Percentiles rank a stretch among this genome's conserved stretches.
Evolutionary conservation across 495 filamentous ascomycete genomes (phyloP).

Genomic region (Durotheca rogersii): DNA sequence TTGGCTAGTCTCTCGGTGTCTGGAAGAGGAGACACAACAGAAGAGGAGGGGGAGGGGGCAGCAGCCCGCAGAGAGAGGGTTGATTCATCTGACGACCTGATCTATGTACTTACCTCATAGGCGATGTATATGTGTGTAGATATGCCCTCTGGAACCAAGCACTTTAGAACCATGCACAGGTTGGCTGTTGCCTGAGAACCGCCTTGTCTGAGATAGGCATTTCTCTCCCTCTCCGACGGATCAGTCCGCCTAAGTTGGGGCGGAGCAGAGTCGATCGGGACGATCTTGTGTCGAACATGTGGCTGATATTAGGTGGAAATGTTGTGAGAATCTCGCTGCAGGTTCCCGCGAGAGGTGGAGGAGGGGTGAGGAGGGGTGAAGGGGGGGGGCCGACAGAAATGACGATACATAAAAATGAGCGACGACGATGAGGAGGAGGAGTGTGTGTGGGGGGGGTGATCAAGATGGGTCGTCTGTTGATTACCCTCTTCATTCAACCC

Average conservation of each 20-base stretch:
- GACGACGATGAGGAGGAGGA: conserved; percentile 7
- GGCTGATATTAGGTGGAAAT: not conserved
- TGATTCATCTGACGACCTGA: too few relatives aligned
- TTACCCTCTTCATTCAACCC: conserved; percentile 12
- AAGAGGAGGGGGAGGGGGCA: too few relatives aligned
- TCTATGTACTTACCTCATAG: too few relatives aligned
- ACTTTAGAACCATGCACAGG: conserved; percentile 6
- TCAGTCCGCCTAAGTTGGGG: conserved; percentile 10
- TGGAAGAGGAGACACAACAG: too few relatives aligned
- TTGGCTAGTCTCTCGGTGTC: conserved; percentile 9
- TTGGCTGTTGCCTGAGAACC: not conserved
- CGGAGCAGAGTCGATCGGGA: not conserved
- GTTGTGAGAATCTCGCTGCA: conserved; percentile 2
- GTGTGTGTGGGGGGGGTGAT: conserved; percentile 1
- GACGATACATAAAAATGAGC: too few relatives aligned
- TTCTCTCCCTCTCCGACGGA: conserved; percentile 1
- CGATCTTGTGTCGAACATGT: conserved; percentile 1
- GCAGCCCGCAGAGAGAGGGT: not conserved
- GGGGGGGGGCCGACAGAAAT: too few relatives aligned
- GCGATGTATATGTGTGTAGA: too few relatives aligned
- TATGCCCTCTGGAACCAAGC: too few relatives aligned
- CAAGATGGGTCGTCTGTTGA: too few relatives aligned
- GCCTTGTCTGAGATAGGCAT: conserved; percentile 2
- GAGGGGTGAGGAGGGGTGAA: conserved; percentile 2
- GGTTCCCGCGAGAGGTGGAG: too few relatives aligned